Conservation (phyloP, 129 eudicot species). For the Flaveria brownii region DNA sequence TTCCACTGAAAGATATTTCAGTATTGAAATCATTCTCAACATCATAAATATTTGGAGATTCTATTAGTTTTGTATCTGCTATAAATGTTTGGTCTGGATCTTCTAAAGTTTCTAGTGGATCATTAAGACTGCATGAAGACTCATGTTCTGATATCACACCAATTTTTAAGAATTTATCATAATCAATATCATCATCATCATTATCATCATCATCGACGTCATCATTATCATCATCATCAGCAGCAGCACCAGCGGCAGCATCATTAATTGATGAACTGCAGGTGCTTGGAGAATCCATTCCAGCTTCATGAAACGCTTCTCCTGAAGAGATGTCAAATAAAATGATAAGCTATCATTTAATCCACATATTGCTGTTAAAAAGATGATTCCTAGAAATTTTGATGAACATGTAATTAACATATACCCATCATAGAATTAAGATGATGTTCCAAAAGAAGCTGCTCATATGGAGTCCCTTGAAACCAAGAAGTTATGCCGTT, state of each 20-base stretch:
- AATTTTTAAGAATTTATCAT: slow-evolving; percentile 25
- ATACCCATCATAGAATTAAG: slow-evolving; percentile 70
- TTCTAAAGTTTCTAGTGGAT: slow-evolving; percentile 16
- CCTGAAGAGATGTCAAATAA: slow-evolving; percentile 46
- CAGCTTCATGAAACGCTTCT: slow-evolving; percentile 77
- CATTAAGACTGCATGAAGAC: slow-evolving; percentile 34
- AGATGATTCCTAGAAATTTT: background rate
- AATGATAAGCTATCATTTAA: slow-evolving; percentile 12
- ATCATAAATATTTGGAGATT: slow-evolving; percentile 33
- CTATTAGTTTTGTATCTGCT: slow-evolving; percentile 21
- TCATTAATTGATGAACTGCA: slow-evolving; percentile 28
- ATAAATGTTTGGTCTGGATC: slow-evolving; percentile 25
- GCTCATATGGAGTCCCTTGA: slow-evolving; percentile 69
- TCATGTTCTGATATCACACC: slow-evolving; percentile 34
- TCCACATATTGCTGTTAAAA: background rate
- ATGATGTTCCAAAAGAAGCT: slow-evolving; percentile 59
- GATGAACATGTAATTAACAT: background rate
- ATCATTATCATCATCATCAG: background rate
- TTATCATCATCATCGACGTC: slow-evolving; percentile 8
- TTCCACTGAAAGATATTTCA: slow-evolving; percentile 34
- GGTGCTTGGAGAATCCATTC: slow-evolving; percentile 43
- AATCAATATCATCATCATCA: slow-evolving; percentile 22
- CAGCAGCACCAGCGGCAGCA: background rate
- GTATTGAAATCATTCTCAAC: slow-evolving; percentile 40
- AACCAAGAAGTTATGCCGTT: slow-evolving; percentile 73